Percentiles rank a stretch among this genome's conserved stretches.
Evolutionary conservation across 805 yeast species (phyloP).

Genomic region (Zygosaccharomyces bisporus): DNA sequence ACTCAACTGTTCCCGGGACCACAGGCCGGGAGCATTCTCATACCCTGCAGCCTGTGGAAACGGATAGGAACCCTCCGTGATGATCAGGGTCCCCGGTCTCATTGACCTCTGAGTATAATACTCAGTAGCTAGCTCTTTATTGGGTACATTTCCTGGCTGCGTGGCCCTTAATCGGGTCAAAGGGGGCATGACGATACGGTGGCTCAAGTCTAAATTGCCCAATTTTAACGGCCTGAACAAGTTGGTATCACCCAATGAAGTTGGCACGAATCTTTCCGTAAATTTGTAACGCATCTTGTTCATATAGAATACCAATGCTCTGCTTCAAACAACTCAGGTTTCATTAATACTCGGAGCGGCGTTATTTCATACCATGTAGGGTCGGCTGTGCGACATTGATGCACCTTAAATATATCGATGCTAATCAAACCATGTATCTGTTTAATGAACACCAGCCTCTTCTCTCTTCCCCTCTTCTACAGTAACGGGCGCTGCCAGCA

Average conservation of each 20-base stretch:
- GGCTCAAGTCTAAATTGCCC: conserved; percentile 37
- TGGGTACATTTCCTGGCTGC: conserved; percentile 40
- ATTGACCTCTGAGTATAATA: conserved; percentile 57
- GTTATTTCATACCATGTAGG: too few relatives aligned
- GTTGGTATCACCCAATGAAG: conserved; percentile 35
- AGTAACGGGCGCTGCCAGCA: too few relatives aligned
- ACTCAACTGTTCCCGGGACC: conserved; percentile 43
- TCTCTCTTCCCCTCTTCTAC: too few relatives aligned
- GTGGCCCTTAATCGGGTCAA: conserved; percentile 43
- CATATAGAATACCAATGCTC: not conserved
- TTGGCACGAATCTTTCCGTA: conserved; percentile 13
- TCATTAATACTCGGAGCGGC: too few relatives aligned
- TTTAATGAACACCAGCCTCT: too few relatives aligned
- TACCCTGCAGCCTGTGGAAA: conserved; percentile 43
- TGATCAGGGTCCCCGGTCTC: conserved; percentile 53
- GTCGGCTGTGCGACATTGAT: too few relatives aligned
- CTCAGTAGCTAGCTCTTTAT: conserved; percentile 43
- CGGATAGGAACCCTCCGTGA: conserved; percentile 58
- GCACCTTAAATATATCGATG: too few relatives aligned
- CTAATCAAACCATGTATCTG: too few relatives aligned
- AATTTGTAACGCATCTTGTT: not conserved
- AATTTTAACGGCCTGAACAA: conserved; percentile 45
- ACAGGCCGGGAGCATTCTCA: conserved; percentile 49
- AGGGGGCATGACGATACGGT: conserved; percentile 45
- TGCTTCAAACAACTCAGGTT: too few relatives aligned